A percentile compares a stretch with the other conserved stretches of the same genome.
Conservation (phyloP, 306 rosid genomes). For the Casuarina glauca region DNA sequence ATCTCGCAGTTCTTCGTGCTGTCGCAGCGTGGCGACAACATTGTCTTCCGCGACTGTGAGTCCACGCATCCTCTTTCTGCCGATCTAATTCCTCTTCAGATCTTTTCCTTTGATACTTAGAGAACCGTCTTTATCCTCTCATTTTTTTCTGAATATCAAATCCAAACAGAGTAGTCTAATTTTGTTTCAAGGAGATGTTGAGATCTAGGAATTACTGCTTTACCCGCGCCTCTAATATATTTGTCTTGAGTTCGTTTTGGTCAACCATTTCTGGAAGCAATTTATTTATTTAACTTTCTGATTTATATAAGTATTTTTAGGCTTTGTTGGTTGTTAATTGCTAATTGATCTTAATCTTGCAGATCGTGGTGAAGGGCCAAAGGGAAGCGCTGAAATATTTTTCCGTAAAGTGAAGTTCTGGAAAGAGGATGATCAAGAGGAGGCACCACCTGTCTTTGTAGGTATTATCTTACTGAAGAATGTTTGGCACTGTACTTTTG, state of each 20-base stretch:
- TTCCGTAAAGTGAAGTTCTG: constrained; percentile 86
- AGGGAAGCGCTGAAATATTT: constrained; percentile 78
- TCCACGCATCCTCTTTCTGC: not conserved
- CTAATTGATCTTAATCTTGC: constrained; percentile 22
- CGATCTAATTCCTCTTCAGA: not conserved
- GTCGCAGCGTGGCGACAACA: constrained; percentile 56
- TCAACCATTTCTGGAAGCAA: no score
- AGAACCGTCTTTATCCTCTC: not conserved
- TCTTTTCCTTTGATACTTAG: not conserved
- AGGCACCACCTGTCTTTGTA: constrained; percentile 97
- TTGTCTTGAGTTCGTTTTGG: no score
- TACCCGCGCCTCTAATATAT: no score
- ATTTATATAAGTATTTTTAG: not conserved
- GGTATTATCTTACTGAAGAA: constrained; percentile 75
- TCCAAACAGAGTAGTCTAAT: no score
- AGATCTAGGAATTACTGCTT: no score
- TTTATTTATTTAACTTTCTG: not conserved
- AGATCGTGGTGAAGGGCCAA: constrained; percentile 79
- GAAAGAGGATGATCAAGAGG: constrained; percentile 79
- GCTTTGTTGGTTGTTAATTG: not conserved
- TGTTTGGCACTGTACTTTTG: constrained; percentile 31
- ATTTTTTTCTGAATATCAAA: not conserved
- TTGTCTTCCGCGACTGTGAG: constrained; percentile 56
- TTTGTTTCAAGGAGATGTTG: no score
- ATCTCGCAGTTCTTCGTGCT: constrained; percentile 53